Percentiles rank a stretch among this genome's conserved stretches.
Evolutionary conservation across 805 yeast genomes (phyloP).

Genomic region (Cyberlindnera bimundalis): DNA sequence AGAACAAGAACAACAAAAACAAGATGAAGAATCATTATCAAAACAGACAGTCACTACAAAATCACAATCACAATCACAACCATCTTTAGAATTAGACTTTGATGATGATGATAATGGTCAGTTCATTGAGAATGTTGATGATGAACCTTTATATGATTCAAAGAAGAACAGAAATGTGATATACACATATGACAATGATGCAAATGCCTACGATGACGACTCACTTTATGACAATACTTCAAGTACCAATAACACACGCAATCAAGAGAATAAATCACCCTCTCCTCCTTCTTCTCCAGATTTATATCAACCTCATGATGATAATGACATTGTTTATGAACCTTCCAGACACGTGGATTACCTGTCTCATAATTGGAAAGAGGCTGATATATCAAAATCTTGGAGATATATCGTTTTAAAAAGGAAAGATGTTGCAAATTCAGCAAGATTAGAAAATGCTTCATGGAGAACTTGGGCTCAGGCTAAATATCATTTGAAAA

Average conservation of each 20-base stretch:
- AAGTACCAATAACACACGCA: constrained; percentile 8
- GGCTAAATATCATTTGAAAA: constrained; percentile 68
- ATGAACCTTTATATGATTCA: constrained; percentile 9
- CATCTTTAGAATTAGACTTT: constrained; percentile 4
- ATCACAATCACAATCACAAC: constrained; percentile 2
- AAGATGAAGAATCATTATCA: too few relatives aligned
- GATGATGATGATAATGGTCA: constrained; percentile 20
- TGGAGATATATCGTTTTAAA: constrained; percentile 90
- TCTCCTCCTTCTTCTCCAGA: constrained; percentile 33
- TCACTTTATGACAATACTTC: constrained; percentile 16
- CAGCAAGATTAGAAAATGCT: constrained; percentile 81
- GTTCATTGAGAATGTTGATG: constrained; percentile 26
- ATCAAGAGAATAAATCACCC: constrained; percentile 27
- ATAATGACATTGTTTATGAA: constrained; percentile 70
- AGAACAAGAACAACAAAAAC: background rate
- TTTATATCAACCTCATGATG: constrained; percentile 56
- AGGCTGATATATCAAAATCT: constrained; percentile 84
- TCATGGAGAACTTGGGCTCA: constrained; percentile 99
- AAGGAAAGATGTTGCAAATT: constrained; percentile 80
- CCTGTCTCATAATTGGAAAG: constrained; percentile 94
- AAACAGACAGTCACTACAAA: too few relatives aligned
- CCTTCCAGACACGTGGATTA: constrained; percentile 94
- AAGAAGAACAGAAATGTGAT: constrained; percentile 15
- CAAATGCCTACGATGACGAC: constrained; percentile 19
- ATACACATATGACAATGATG: constrained; percentile 20